Conservation (phyloP, 2,329 filamentous ascomycete genomes). For the Mycogone perniciosa region DNA sequence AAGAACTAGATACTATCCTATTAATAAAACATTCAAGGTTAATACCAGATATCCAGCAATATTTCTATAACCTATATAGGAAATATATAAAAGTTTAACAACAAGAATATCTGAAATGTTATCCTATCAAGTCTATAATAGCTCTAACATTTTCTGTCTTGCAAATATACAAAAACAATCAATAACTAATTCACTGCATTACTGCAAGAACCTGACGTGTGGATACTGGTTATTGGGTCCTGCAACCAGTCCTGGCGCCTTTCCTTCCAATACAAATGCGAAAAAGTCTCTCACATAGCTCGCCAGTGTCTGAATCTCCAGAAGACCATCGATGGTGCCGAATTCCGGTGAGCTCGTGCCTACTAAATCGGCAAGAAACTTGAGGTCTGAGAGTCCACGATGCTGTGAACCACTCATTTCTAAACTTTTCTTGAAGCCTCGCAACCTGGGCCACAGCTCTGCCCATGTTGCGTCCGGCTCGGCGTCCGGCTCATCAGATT, state of each 20-base stretch:
- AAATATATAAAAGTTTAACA: no score
- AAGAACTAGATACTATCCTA: no score
- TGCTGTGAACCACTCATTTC: conserved; percentile 1
- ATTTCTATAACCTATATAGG: no score
- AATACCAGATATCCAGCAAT: no score
- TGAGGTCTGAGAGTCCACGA: neutral
- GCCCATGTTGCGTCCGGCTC: conserved; percentile 1
- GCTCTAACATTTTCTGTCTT: no score
- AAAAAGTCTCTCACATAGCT: conserved; percentile 7
- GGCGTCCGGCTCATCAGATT: neutral
- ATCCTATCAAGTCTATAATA: no score
- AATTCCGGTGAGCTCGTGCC: neutral
- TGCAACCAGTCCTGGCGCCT: neutral
- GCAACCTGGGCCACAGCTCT: neutral
- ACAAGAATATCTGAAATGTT: no score
- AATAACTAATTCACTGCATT: neutral
- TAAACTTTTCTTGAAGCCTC: neutral
- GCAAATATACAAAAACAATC: no score
- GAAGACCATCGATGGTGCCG: conserved; percentile 2
- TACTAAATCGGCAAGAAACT: conserved; percentile 2
- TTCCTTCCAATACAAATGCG: conserved; percentile 4
- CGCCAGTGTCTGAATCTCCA: neutral
- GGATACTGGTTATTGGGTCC: conserved; percentile 1
- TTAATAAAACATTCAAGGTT: no score
- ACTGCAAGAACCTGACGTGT: neutral